Percentiles rank a stretch among this genome's conserved stretches.
These are phyloP conservation scores for Exophiala viscosa DNA, from an alignment of 2,329 filamentous ascomycete genomes.

Conservation along the genomic window DNA sequence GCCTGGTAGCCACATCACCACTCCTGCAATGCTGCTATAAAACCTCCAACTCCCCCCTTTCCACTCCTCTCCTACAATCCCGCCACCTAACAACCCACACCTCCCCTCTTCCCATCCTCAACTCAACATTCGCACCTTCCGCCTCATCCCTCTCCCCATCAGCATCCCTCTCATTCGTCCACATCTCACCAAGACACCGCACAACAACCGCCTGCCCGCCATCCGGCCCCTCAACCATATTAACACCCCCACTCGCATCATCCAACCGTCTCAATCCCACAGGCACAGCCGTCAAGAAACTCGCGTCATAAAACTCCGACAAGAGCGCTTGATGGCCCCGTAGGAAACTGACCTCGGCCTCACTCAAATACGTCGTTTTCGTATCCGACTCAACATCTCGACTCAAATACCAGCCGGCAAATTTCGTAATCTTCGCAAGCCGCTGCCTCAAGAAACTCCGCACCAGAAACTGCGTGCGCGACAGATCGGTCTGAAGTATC, in stretches of 20 bases:
- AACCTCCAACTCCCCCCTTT: conserved; percentile 43
- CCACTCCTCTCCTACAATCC: conserved; percentile 60
- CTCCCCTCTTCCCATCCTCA: conserved; percentile 54
- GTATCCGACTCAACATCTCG: conserved; percentile 29
- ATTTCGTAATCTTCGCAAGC: conserved; percentile 66
- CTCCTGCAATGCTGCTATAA: conserved; percentile 29
- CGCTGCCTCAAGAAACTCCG: conserved; percentile 76
- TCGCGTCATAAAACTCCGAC: conserved; percentile 76
- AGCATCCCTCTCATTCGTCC: conserved; percentile 23
- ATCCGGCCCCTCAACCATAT: conserved; percentile 89
- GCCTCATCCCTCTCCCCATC: conserved; percentile 13
- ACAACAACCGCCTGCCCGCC: conserved; percentile 80
- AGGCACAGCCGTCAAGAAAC: conserved; percentile 82
- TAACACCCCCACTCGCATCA: conserved; percentile 77
- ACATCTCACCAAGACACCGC: conserved; percentile 46
- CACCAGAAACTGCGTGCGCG: conserved; percentile 87
- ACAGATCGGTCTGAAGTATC: conserved; percentile 92
- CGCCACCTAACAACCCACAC: conserved; percentile 69
- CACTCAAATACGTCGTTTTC: conserved; percentile 54
- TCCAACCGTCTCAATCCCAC: conserved; percentile 75
- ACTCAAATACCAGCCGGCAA: conserved; percentile 49
- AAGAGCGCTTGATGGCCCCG: conserved; percentile 80
- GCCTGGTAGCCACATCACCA: too few relatives aligned
- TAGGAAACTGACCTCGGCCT: conserved; percentile 75
- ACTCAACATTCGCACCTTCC: conserved; percentile 30